Conservation (phyloP, 176 grass and related monocot species). For the Avena insularis region DNA sequence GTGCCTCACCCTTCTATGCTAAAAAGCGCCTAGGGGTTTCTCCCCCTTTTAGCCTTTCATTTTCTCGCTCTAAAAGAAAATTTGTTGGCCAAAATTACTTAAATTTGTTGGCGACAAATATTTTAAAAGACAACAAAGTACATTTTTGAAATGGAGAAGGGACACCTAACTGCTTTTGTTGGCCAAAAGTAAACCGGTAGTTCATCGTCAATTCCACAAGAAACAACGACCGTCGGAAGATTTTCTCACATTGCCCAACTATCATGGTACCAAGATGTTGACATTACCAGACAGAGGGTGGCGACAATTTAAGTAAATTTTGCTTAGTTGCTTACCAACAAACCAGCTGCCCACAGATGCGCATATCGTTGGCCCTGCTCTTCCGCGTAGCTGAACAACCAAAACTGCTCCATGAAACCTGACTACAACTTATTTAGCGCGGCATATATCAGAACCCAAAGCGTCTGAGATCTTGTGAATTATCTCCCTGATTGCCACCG, state of each 20-base stretch:
- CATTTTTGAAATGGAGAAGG: not conserved
- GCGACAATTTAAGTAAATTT: not conserved
- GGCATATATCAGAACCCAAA: not conserved
- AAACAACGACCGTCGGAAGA: not conserved
- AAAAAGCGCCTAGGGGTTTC: not conserved
- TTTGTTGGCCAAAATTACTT: not conserved
- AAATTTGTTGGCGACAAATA: not conserved
- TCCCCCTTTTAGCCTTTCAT: not conserved
- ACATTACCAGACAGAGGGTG: not conserved
- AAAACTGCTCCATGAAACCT: slow-evolving; percentile 34
- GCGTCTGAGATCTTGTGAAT: not conserved
- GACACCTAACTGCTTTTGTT: slow-evolving; percentile 3
- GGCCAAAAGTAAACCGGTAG: not conserved
- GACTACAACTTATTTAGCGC: slow-evolving; percentile 27
- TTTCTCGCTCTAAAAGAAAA: not conserved
- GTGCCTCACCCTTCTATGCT: not conserved
- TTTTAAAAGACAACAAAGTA: not conserved
- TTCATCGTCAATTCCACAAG: slow-evolving; percentile 7
- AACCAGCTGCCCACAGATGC: slow-evolving; percentile 16
- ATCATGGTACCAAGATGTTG: slow-evolving; percentile 5
- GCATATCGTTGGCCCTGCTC: not conserved
- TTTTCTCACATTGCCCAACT: slow-evolving; percentile 35
- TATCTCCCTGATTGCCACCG: not conserved
- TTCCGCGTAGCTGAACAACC: slow-evolving; percentile 52
- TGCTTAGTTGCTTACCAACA: slow-evolving; percentile 49